Base-by-base conservation (phyloP, 2,329 filamentous ascomycete species). In the Cyphellophora europaea region DNA sequence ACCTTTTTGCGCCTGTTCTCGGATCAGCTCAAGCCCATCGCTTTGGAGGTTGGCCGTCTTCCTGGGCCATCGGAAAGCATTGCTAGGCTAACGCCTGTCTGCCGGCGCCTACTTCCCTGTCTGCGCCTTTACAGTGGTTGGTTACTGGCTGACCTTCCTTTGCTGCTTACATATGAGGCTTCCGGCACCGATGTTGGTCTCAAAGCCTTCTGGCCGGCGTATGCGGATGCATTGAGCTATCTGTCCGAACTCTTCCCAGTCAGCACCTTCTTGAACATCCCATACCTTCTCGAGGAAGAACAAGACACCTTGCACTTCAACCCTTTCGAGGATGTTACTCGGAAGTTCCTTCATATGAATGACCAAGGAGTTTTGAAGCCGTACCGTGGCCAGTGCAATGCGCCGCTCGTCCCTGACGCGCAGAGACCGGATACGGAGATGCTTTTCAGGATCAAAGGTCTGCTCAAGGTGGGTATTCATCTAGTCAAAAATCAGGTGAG, bases 81-180 rank as follows among this genome's bases (percentile, higher is more conserved):
- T 14, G 27, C 27, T 23, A 17, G 69, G 39, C 62, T 80, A 29
- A 74, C 73, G 8, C 65, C 68, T 3, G 64, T 76, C 35, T 67
- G 70, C n/a, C 69, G 72, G 19, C 69, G 74, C 39, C 63, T 82
- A 30, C 60, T 83, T 14, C 78, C 79, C 3, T 69, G 67, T 19
- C 60, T 84, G 30, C 74, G 79, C 11, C 63, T 81, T 29, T 83
- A 83, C 54, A 81, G 75, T 52, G 72, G 71, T 11, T 84, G 79
- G 79, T 62, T 83, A 34, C 57, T 73, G 11, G 65, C 67, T 6
- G 75, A 71, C 40, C 37, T 40, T 8, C 29, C 32, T 11, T 36
- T 29, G 12, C 42, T 49, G 11, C 36, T 44, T 13, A 66, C 66
- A 35, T 71, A 75, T 41, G 67, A 67, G 3, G 53, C 66, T 17